phyloP scores from a whole-genome alignment of 495 filamentous ascomycete genomes.

The Xylaria grammica region DNA sequence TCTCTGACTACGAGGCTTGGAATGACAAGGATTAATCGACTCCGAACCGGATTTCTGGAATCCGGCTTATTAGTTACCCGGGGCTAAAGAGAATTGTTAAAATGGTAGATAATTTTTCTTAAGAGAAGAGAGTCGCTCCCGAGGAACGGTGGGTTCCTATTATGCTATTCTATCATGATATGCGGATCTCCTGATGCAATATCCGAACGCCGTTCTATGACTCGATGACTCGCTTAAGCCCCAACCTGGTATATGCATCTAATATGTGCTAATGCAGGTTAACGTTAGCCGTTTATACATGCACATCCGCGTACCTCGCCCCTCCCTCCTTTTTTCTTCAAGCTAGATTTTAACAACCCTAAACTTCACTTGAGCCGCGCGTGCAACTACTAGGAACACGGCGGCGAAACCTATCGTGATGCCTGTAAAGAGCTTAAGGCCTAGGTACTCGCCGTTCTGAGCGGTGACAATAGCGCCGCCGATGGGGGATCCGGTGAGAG shows the following conservation, averaged over 20 bases:
- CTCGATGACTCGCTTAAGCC: not conserved
- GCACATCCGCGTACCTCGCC: too few species aligned
- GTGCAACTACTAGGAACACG: constrained; percentile 52
- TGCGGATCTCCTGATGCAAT: constrained; percentile 10
- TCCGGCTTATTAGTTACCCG: too few species aligned
- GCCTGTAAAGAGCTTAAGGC: constrained; percentile 71
- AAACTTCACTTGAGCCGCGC: constrained; percentile 49
- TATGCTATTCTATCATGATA: not conserved
- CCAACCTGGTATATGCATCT: not conserved
- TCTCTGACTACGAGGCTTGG: too few species aligned
- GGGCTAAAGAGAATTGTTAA: too few species aligned
- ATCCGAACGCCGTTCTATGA: not conserved
- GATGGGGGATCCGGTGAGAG: constrained; percentile 73
- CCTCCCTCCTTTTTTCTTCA: too few species aligned
- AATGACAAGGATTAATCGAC: too few species aligned
- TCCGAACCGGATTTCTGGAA: too few species aligned
- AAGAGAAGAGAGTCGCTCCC: not conserved
- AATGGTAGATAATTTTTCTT: too few species aligned
- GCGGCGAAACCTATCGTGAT: constrained; percentile 60
- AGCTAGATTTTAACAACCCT: constrained; percentile 42
- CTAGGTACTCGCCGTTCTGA: constrained; percentile 60
- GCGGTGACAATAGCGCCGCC: constrained; percentile 67
- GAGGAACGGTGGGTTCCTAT: too few species aligned
- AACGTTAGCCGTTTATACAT: too few species aligned
- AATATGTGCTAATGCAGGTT: too few species aligned